phyloP scores from a whole-genome alignment of 169 alveolate species.

The Cryptosporidium ubiquitum region DNA sequence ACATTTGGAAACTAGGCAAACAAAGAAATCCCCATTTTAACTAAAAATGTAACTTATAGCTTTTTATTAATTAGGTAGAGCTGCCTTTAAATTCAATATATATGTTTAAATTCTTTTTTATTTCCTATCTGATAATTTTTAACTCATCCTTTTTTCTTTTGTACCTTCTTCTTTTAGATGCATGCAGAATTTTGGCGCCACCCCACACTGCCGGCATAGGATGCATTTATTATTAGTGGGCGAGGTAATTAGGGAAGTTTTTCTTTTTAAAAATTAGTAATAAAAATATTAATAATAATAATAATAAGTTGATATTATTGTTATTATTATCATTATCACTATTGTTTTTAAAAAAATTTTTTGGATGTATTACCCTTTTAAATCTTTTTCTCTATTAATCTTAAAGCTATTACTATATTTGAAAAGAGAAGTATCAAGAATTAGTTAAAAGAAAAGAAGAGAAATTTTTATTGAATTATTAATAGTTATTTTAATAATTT shows the following conservation, averaged over 20 bases:
- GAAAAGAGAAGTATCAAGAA: too few species aligned
- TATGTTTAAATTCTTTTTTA: neutral
- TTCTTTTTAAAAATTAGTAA: neutral
- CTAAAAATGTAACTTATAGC: neutral
- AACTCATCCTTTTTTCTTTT: neutral
- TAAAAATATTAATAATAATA: too few species aligned
- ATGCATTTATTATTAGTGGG: constrained; percentile 4
- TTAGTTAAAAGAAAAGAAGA: neutral
- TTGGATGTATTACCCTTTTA: neutral
- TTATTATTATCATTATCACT: too few species aligned
- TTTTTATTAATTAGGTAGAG: neutral
- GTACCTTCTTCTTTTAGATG: neutral
- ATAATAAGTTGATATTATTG: too few species aligned
- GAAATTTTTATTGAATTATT: too few species aligned
- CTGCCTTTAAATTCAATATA: neutral
- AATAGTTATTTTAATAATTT: neutral
- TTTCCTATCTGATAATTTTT: neutral
- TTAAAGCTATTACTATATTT: too few species aligned
- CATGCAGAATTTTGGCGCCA: constrained; percentile 4
- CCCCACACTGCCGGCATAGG: constrained; percentile 7
- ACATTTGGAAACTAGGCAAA: neutral
- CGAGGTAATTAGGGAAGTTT: neutral
- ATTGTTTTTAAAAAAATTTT: too few species aligned
- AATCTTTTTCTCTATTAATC: neutral
- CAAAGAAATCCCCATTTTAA: neutral